These are phyloP conservation scores for Amaranthus palmeri DNA, from an alignment of 148 eudicot genomes.

Conservation along the genomic window DNA sequence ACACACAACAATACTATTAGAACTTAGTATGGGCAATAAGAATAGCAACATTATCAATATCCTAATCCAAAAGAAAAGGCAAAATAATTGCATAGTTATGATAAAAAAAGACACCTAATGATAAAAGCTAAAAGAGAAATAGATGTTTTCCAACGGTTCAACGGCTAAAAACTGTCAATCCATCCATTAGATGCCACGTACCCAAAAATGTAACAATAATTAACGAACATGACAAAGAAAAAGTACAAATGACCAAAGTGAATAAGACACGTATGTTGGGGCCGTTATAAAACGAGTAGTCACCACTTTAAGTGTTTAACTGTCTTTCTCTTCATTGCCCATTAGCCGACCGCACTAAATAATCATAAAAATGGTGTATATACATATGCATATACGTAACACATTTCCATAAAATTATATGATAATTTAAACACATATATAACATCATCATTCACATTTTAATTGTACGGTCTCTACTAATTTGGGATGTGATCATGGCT, in stretches of 20 bases:
- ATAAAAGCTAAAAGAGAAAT: not conserved
- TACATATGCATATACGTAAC: conserved; percentile 5
- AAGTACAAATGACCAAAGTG: not conserved
- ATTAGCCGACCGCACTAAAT: conserved; percentile 24
- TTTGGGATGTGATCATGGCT: no score
- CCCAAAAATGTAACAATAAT: not conserved
- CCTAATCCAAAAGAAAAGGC: not conserved
- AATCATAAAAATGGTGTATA: not conserved
- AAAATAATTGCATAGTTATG: not conserved
- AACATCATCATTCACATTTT: no score
- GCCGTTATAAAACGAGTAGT: conserved; percentile 22
- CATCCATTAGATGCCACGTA: conserved; percentile 1
- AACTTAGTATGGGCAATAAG: not conserved
- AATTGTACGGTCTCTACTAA: no score
- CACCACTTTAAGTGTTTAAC: conserved; percentile 16
- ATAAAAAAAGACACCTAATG: not conserved
- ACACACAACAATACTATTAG: no score
- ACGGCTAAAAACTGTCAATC: conserved; percentile 23
- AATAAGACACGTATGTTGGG: conserved; percentile 19
- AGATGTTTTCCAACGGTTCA: conserved; percentile 15
- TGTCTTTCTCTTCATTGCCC: conserved; percentile 8
- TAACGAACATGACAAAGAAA: not conserved
- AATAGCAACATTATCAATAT: not conserved
- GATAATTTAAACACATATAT: no score
- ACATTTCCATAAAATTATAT: not conserved